These are phyloP conservation scores for Rhizophagus clarus DNA, from an alignment of 192 early-diverging fungal species.

Conservation along the genomic window DNA sequence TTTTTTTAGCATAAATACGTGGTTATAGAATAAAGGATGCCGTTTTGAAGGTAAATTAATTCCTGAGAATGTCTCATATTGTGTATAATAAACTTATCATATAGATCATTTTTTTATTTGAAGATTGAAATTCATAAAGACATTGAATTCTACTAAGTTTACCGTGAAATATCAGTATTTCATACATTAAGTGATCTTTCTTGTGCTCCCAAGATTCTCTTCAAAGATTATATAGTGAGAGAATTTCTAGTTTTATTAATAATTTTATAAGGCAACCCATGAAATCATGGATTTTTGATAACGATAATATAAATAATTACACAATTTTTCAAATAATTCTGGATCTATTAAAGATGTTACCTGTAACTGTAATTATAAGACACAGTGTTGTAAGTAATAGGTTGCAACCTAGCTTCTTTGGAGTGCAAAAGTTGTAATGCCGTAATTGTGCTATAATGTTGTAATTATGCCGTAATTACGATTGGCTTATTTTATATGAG, in stretches of 20 bases:
- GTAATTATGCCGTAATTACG: no score
- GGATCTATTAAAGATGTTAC: no score
- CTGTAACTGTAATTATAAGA: no score
- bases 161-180: constrained; percentile 19
- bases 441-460: no score
- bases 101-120: constrained; percentile 19
- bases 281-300: constrained; percentile 26
- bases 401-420: no score
- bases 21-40: constrained; percentile 30
- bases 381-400: no score
- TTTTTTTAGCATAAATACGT: constrained; percentile 29
- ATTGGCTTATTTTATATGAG: no score
- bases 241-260: constrained; percentile 18
- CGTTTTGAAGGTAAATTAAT: constrained; percentile 34
- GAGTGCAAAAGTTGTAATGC: no score
- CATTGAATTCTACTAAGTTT: constrained; percentile 10
- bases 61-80: constrained; percentile 20
- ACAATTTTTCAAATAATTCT: constrained; percentile 19
- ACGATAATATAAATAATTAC: constrained; percentile 22
- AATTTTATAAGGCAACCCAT: constrained; percentile 11
- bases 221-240: constrained; percentile 2
- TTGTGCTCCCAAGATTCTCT: constrained; percentile 12
- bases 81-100: constrained; percentile 27
- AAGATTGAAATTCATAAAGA: constrained; percentile 19
- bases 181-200: constrained; percentile 5